Conservation (phyloP, 805 yeast genomes). For the Ogataea corticis region DNA sequence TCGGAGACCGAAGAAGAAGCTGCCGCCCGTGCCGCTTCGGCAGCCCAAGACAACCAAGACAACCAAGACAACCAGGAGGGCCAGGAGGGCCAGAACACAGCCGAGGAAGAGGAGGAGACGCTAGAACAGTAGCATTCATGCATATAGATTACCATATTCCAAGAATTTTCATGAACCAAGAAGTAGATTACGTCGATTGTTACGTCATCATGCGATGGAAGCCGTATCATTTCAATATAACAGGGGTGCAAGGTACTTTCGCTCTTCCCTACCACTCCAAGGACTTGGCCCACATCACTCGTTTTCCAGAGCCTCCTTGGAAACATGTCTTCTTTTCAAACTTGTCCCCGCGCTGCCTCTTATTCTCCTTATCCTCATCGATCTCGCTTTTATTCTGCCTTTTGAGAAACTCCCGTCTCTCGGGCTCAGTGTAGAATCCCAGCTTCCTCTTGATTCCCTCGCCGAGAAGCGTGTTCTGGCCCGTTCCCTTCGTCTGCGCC, state of each 20-base stretch:
- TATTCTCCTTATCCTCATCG: slow-evolving; percentile 29
- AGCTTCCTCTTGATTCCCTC: slow-evolving; percentile 2
- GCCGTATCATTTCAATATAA: too few relatives aligned
- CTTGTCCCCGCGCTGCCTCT: slow-evolving; percentile 10
- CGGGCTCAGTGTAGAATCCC: slow-evolving; percentile 35
- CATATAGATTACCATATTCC: too few relatives aligned
- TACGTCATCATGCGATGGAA: too few relatives aligned
- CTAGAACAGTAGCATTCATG: too few relatives aligned
- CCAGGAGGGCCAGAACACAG: slow-evolving; percentile 2
- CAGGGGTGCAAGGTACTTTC: too few relatives aligned
- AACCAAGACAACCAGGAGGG: too few relatives aligned
- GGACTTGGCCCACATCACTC: slow-evolving; percentile 33
- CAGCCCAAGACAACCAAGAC: too few relatives aligned
- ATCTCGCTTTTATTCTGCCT: slow-evolving; percentile 12
- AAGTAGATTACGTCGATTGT: too few relatives aligned
- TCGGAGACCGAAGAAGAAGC: slow-evolving; percentile 7
- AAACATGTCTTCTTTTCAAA: not conserved
- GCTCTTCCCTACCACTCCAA: slow-evolving; percentile 38
- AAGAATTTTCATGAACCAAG: too few relatives aligned
- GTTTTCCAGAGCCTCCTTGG: slow-evolving; percentile 12
- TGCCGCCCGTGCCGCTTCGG: too few relatives aligned
- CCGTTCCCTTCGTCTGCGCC: slow-evolving; percentile 20
- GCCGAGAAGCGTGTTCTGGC: slow-evolving; percentile 4
- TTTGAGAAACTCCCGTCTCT: slow-evolving; percentile 26
- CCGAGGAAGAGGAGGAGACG: slow-evolving; percentile 1